Base-by-base conservation (phyloP, 2,329 filamentous ascomycete species). In the Fusarium brevicatenulatum region DNA sequence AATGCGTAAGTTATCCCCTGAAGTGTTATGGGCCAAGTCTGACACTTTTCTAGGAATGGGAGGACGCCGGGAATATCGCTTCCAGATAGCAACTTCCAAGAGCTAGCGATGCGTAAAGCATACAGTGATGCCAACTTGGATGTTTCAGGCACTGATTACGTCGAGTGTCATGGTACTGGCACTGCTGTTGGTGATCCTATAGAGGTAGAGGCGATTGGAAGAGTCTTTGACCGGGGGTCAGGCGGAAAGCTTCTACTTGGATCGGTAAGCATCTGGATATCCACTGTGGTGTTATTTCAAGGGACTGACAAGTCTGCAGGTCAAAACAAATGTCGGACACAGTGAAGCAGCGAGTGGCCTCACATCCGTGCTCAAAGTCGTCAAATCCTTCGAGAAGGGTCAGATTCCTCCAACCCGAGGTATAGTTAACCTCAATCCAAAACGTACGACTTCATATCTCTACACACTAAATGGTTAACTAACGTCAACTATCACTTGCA, bases 21-120 rank as follows among this genome's bases (percentile, higher is more conserved):
- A 9, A 12, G 0, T 7, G 7, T 0, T 23, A 13, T 7, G 10
- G 5, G 1, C 10, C 0, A 1, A 34, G 3, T 0, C n/a, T 50
- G 8, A 50, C 2, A 23, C 30, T 9, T n/a, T 13, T 2, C 0
- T 3, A 50, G 47, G 7, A 50, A 50, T 6, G 47, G 47, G 16
- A 50, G 30, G 5, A 50, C 47, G 4, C 30, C 47, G 3, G 47
- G 47, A 9, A 50, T 50, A 23, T 50, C 47, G 3, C 47, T 50
- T 7, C 47, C 47, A 19, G 47, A 34, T 13, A 50, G 30, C 5
- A 16, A 34, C 10, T 50, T 50, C 15, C 47, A 50, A 23, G 47
- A 50, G 11, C 16, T 50, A 7, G 30, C 47, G 4, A 50, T 50
- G 30, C 47, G 21, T 5, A 50, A 50, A 19, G 47, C 47, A 12